A percentile compares a stretch with the other conserved stretches of the same genome.
phyloP scores from a whole-genome alignment of 495 filamentous ascomycete genomes.

The Penicillium macrosclerotiorum region DNA sequence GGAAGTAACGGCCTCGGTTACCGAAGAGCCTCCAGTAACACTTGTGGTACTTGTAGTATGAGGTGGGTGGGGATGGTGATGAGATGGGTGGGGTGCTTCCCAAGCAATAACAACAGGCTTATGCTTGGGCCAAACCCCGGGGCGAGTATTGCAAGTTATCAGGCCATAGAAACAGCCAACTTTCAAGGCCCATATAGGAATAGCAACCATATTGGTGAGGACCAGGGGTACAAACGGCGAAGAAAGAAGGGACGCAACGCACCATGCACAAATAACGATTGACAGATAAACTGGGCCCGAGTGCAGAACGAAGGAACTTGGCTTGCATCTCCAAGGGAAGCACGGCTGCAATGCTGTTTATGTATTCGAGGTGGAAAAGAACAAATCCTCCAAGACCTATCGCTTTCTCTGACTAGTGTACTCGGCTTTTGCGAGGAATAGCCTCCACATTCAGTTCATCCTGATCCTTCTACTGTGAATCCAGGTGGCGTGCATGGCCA shows the following conservation, averaged over 20 bases:
- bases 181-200: constrained; percentile 27
- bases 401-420: constrained; percentile 11
- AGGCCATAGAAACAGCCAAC: constrained; percentile 34
- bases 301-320: constrained; percentile 11
- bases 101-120: constrained; percentile 25
- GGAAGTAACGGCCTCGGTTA: constrained; percentile 3
- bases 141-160: constrained; percentile 41
- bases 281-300: constrained; percentile 14
- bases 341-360: constrained; percentile 16
- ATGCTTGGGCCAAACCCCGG: constrained; percentile 29
- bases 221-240: constrained; percentile 12
- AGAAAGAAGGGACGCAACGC: constrained; percentile 19
- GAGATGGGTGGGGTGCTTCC: constrained; percentile 16
- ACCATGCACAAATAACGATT: constrained; percentile 25
- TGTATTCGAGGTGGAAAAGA: constrained; percentile 1
- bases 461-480: not conserved
- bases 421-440: not conserved
- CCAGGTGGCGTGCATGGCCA: constrained; percentile 9
- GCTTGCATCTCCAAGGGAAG: constrained; percentile 6
- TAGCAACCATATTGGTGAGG: constrained; percentile 28
- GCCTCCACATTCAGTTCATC: constrained; percentile 6
- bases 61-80: not conserved
- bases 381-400: constrained; percentile 7
- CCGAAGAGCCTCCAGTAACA: too few species aligned
- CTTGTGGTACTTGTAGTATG: constrained; percentile 11